These are phyloP conservation scores for Amylostereum chailletii DNA, from an alignment of 1,284 basidiomycete genomes.

Conservation along the genomic window DNA sequence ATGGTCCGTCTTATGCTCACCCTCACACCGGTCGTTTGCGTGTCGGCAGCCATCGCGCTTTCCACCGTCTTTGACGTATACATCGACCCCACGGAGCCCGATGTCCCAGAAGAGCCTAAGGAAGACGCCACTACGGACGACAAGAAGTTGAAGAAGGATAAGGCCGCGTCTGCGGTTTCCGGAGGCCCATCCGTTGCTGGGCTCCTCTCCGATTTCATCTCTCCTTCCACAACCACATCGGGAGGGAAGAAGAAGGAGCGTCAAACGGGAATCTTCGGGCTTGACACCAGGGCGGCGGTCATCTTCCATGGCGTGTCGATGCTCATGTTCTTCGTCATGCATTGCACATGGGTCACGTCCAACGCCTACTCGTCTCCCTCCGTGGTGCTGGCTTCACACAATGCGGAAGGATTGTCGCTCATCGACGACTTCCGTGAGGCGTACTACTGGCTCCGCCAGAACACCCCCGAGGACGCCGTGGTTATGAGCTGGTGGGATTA, in stretches of 20 bases:
- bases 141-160: constrained; percentile 45
- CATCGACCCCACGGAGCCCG: constrained; percentile 66
- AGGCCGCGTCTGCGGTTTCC: constrained; percentile 26
- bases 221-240: constrained; percentile 15
- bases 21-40: constrained; percentile 88
- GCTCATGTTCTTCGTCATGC: constrained; percentile 85
- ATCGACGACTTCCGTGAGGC: constrained; percentile 99
- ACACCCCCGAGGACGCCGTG: constrained; percentile 87
- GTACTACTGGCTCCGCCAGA: constrained; percentile 99
- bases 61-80: constrained; percentile 88
- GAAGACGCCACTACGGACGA: constrained; percentile 12
- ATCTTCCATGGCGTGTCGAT: constrained; percentile 73
- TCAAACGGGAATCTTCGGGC: constrained; percentile 66
- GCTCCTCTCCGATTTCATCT: constrained; percentile 34
- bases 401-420: constrained; percentile 86
- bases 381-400: constrained; percentile 83
- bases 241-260: constrained; percentile 24
- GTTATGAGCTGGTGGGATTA: constrained; percentile 99
- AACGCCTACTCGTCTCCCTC: constrained; percentile 97
- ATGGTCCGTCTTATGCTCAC: constrained; percentile 98
- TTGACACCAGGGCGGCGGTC: constrained; percentile 78
- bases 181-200: constrained; percentile 26
- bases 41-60: constrained; percentile 85
- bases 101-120: constrained; percentile 25
- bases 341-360: constrained; percentile 97